Percentiles rank a stretch among this genome's conserved stretches.
phyloP scores from a whole-genome alignment of 805 yeast genomes.

The Pichia gijzeniarum region DNA sequence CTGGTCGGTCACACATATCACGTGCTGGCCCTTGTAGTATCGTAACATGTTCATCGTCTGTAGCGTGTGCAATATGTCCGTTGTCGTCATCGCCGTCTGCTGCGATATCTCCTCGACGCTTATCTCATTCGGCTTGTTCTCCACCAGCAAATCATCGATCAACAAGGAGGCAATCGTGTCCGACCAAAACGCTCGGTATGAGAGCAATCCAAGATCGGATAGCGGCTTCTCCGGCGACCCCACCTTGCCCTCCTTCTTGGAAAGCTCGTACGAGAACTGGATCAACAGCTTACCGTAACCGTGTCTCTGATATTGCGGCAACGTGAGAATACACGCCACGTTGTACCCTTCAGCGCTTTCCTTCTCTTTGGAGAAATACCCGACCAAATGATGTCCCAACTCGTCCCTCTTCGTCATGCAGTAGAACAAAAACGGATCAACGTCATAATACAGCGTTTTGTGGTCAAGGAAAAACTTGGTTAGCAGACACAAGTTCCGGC shows the following conservation, averaged over 20 bases:
- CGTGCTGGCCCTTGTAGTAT: slow-evolving; percentile 93
- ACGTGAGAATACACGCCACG: slow-evolving; percentile 92
- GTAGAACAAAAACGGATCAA: slow-evolving; percentile 93
- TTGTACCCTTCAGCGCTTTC: slow-evolving; percentile 93
- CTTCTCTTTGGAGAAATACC: slow-evolving; percentile 94
- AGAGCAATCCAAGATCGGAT: slow-evolving; percentile 86
- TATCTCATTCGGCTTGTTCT: slow-evolving; percentile 46
- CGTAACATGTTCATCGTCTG: slow-evolving; percentile 85
- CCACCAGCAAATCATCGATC: too few species aligned
- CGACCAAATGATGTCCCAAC: slow-evolving; percentile 91
- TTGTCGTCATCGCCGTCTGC: slow-evolving; percentile 89
- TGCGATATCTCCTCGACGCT: slow-evolving; percentile 83
- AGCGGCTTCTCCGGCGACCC: slow-evolving; percentile 98
- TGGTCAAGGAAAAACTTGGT: slow-evolving; percentile 90
- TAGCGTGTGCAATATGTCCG: slow-evolving; percentile 89
- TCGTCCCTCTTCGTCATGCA: slow-evolving; percentile 91
- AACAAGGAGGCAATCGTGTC: slow-evolving; percentile 74
- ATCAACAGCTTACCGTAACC: slow-evolving; percentile 91
- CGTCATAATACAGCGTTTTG: slow-evolving; percentile 94
- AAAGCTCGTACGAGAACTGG: slow-evolving; percentile 87
- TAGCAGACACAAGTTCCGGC: slow-evolving; percentile 88
- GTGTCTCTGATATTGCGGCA: slow-evolving; percentile 93
- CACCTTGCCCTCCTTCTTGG: slow-evolving; percentile 79
- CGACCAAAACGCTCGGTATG: slow-evolving; percentile 96
- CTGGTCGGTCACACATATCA: slow-evolving; percentile 79